Evolutionary conservation across 2,329 filamentous ascomycete genomes (phyloP), one percentile per base, ranked within the genome.

Genomic region (Elsinoe ampelina): DNA sequence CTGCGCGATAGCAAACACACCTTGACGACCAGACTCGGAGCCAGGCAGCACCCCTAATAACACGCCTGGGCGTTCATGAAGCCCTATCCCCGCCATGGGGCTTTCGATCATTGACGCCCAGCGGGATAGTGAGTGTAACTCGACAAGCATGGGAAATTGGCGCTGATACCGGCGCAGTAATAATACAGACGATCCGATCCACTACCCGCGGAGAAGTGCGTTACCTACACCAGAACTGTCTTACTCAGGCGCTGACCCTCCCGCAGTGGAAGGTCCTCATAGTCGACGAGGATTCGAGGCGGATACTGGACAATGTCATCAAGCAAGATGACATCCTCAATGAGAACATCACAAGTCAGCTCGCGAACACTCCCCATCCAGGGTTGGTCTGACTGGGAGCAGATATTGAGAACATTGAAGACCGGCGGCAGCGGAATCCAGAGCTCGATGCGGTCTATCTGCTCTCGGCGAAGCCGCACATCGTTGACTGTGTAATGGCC

Each of bases 241-340:
- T 7, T 15, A 17, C 13, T 2, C 17, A 17, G n/a, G 26, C 30
- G 41, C 59, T 60, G 54, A 61, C 55, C 20, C 57, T 59, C 54
- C 48, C 60, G 15, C 63, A 96, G 90, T 98, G 93, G 93, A 98
- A 97, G 81, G 88, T 96, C 63, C 77, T 98, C 64, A 85, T 98
- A 55, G 78, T 96, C 66, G 93, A 98, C 73, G 84, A 88, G 63
- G 79, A 77, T 57, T 91, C 89, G 69, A 85, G 85, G 70, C 91
- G 86, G 71, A 81, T 98, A 65, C 80, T 98, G 65, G 86, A 95
- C 73, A 95, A 92, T 77, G 87, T 89, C 47, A 82, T 92, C 69
- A 92, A 89, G 67, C 87, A 96, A 76, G 92, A 98, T 81, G 89
- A 96, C 67, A 95, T 98, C 63, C 85, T 98, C 73, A 95, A 95